Conservation (phyloP, 2,329 filamentous ascomycete species). For the Talaromyces sp. region DNA sequence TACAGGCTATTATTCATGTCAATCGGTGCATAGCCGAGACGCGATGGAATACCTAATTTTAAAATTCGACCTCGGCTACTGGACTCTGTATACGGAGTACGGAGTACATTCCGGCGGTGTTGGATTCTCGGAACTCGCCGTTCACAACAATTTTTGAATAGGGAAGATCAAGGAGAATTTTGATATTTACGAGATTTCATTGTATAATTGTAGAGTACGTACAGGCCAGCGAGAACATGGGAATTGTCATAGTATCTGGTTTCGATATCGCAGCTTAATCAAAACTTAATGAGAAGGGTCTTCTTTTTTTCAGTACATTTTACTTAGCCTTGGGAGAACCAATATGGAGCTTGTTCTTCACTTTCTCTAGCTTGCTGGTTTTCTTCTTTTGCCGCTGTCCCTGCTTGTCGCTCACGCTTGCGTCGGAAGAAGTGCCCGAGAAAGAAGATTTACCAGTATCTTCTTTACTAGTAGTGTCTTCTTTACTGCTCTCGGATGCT, state of each 20-base stretch:
- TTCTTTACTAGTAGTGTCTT: background rate
- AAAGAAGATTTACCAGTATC: background rate
- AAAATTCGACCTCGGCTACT: background rate
- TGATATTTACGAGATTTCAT: background rate
- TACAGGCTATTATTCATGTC: background rate
- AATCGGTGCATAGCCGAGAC: background rate
- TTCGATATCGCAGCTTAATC: background rate
- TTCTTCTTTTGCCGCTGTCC: conserved; percentile 5
- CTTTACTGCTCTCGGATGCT: background rate
- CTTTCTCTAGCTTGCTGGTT: conserved; percentile 15
- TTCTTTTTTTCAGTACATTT: background rate
- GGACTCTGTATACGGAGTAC: too few relatives aligned
- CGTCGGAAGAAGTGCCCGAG: conserved; percentile 6
- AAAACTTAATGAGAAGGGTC: background rate
- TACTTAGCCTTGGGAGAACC: conserved; percentile 7
- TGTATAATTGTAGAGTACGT: background rate
- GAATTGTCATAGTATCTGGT: background rate
- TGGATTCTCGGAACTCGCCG: background rate
- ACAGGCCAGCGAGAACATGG: background rate
- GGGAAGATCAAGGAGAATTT: too few relatives aligned
- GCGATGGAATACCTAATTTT: background rate
- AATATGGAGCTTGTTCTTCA: conserved; percentile 32
- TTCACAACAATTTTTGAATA: too few relatives aligned
- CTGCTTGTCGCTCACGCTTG: background rate
- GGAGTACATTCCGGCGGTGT: background rate